phyloP scores from a whole-genome alignment of 106 monocot species.

The Xerophyta viscosa region DNA sequence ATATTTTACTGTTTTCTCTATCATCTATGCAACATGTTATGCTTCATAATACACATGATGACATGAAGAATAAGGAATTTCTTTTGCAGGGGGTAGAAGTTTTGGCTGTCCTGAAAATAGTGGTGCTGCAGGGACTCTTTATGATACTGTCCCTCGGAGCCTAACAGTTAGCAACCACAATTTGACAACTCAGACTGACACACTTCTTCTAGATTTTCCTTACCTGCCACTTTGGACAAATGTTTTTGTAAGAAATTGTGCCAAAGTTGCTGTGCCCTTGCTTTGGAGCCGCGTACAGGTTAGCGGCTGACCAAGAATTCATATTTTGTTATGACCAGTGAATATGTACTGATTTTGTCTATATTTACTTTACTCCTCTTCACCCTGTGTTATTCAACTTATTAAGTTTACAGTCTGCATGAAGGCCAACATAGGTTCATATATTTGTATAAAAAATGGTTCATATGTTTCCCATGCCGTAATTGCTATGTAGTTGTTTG shows the following conservation, averaged over 20 bases:
- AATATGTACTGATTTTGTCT: too few relatives aligned
- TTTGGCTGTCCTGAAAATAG: slow-evolving; percentile 70
- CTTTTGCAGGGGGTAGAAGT: slow-evolving; percentile 73
- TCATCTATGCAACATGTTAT: background rate
- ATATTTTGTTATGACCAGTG: too few relatives aligned
- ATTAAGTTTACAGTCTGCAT: too few relatives aligned
- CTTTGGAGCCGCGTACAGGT: slow-evolving; percentile 99
- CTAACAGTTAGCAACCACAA: slow-evolving; percentile 84
- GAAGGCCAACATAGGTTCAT: too few relatives aligned
- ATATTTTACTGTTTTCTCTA: too few relatives aligned
- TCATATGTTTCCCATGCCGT: too few relatives aligned
- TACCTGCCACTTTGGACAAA: slow-evolving; percentile 94
- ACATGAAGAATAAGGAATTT: background rate
- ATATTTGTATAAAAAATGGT: too few relatives aligned
- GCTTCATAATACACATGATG: too few relatives aligned
- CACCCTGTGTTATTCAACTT: too few relatives aligned
- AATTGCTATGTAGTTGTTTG: too few relatives aligned
- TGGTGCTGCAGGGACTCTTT: slow-evolving; percentile 99
- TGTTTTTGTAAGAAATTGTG: slow-evolving; percentile 82
- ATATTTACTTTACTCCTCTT: too few relatives aligned
- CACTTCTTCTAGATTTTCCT: slow-evolving; percentile 91
- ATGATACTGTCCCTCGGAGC: slow-evolving; percentile 86
- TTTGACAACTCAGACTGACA: slow-evolving; percentile 83
- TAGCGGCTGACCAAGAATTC: background rate
- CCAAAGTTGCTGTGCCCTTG: slow-evolving; percentile 91